Base-by-base conservation (phyloP, 192 early-diverging fungal species). In the Backusella luteola region DNA sequence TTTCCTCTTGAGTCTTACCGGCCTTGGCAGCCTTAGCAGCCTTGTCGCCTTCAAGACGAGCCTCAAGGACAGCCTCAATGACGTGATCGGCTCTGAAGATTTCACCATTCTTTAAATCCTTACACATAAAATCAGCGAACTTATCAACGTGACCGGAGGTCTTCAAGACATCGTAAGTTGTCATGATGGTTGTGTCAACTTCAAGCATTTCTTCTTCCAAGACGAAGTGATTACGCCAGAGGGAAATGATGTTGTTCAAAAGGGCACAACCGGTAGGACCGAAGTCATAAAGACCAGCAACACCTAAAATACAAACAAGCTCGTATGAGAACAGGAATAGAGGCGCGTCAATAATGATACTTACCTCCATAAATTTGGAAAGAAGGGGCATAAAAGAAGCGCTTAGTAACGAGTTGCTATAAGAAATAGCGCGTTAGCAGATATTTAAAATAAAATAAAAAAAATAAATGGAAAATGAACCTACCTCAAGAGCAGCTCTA, bases 191-290 rank as follows among this genome's bases (percentile, higher is more conserved):
- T 80, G 95, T 96, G 79, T 99, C 98, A 34, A 99, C 88, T 87
- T 99, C 98, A 14, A 99, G 93, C 98, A 99, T 99, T 73, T 99
- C 96, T 85, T 99, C 98, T 83, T 99, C 98, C 19, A 99, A 88
- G 6, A 99, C 92, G 86, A 99, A 99, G 88, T 97, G 96, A 84
- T 94, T 92, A 74, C 96, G 89, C 97, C 97, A 98, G 41, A 95
- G 76, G 67, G 85, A 86, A 81, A 97, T 86, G 80, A 98, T 88
- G 81, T 97, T 98, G 81, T 90, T 92, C 86, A 95, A 94, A 49
- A 99, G 87, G 19, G 96, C 96, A 73, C 91, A 94, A 34, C 96
- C 96, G 29, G 96, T 91, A 19, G 98, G 98, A 21, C 98, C 98
- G 82, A 95, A 97, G 85, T 99, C 98, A 79, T 95, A 99, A 44